Base-by-base conservation (phyloP, 192 early-diverging fungal species). In the Coemansia reversa region DNA sequence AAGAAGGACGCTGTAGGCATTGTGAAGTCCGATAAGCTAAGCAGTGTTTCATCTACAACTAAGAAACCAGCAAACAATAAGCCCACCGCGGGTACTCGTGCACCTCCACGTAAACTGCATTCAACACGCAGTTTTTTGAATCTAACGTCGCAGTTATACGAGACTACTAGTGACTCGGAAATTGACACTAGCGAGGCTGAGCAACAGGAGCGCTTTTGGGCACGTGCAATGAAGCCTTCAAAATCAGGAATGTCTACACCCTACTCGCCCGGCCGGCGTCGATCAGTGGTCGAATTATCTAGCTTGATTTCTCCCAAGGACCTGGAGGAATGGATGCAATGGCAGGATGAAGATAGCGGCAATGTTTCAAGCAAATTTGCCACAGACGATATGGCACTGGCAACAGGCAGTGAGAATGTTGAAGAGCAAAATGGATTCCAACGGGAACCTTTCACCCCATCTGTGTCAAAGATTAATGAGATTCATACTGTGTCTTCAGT, bases 281-380 rank as follows among this genome's bases (percentile, higher is more conserved):
- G 69, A 53, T 81, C 78, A 25, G 51, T 75, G 11, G 69, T 68
- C 2, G 78, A 75, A 14, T 60, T 81, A 63, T 75, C 78, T 3
- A 72, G 69, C 25, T 28, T 60, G 20, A 81, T 81, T 7, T 81
- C 78, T 3, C 72, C 78, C 3, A 58, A 50, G 20, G 78, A 81
- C 30, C 72, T 81, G 0, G 78, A 70, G 6, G 72, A 71, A 49
- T 81, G 78, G 78, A 81, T 81, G 78, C 69, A 64, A 19, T 81
- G 78, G 78, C 78, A 75, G 33, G 78, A 55, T 35, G 69, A 69
- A 27, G 33, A 45, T 4, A 32, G 7, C 24, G 32, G 28, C 23
- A 35, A 23, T 7, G 53, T 32, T 16, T 7, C 27, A 6, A 23
- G 28, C 6, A 35, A 19, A 3, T 9, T 7, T 22, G 35, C 24